phyloP scores from a whole-genome alignment of 306 rosid genomes.

The Macrotyloma uniflorum region DNA sequence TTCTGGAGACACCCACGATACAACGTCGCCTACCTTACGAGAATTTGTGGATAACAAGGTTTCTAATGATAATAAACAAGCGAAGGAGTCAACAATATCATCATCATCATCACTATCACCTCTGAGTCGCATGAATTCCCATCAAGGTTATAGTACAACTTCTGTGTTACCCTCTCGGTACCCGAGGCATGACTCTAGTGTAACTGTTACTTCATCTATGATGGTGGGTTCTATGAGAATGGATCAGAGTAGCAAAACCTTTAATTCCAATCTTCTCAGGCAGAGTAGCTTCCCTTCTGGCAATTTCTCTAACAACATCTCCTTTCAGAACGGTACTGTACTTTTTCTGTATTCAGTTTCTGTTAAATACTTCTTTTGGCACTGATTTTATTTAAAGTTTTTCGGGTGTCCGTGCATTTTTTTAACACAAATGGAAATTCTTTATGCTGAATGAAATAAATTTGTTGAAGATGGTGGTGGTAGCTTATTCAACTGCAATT shows the following conservation, averaged over 20 bases:
- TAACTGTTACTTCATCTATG: constrained; percentile 39
- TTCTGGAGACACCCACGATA: constrained; percentile 15
- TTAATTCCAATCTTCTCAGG: constrained; percentile 49
- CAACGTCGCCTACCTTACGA: constrained; percentile 41
- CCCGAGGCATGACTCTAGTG: constrained; percentile 50
- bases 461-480: not conserved
- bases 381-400: constrained; percentile 11
- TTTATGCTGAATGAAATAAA: not conserved
- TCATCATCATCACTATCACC: not conserved
- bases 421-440: no score
- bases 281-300: constrained; percentile 71
- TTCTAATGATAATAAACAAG: not conserved
- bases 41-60: constrained; percentile 44
- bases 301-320: constrained; percentile 57
- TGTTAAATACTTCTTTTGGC: not conserved
- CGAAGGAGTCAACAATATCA: not conserved
- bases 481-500: not conserved
- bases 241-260: constrained; percentile 39
- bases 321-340: constrained; percentile 63
- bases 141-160: constrained; percentile 45
- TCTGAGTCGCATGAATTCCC: constrained; percentile 42
- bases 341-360: constrained; percentile 7
- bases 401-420: not conserved
- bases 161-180: constrained; percentile 62
- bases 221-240: constrained; percentile 52